These are phyloP conservation scores for Fragosphaeria purpurea DNA, from an alignment of 2,329 filamentous ascomycete genomes.

Conservation along the genomic window DNA sequence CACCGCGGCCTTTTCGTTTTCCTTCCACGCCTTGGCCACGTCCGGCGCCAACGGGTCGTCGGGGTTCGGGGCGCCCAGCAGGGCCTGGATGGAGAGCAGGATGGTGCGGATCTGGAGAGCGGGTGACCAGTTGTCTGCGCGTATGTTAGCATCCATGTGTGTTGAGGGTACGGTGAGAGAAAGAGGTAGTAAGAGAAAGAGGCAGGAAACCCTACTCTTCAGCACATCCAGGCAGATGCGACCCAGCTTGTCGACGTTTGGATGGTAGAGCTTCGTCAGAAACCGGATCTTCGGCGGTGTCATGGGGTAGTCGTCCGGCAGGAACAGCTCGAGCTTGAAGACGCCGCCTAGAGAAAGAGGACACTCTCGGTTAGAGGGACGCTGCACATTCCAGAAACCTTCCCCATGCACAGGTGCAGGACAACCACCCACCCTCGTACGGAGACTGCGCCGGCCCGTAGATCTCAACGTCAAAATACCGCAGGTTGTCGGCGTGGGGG, in stretches of 20 bases:
- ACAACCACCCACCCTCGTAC: conserved; percentile 62
- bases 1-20: conserved; percentile 86
- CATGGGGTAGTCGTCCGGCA: conserved; percentile 99
- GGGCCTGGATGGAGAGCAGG: conserved; percentile 93
- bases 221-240: conserved; percentile 95
- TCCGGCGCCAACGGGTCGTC: conserved; percentile 98
- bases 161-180: not conserved
- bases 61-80: conserved; percentile 91
- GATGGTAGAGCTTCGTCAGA: conserved; percentile 97
- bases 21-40: conserved; percentile 96
- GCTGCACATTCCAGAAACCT: too few relatives aligned
- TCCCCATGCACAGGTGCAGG: too few relatives aligned
- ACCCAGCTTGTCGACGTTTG: conserved; percentile 95
- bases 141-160: too few relatives aligned
- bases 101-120: conserved; percentile 97
- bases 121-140: conserved; percentile 90
- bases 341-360: conserved; percentile 51
- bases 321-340: conserved; percentile 94
- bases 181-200: not conserved
- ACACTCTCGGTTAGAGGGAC: not conserved
- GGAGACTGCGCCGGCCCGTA: conserved; percentile 86
- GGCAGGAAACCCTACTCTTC: conserved; percentile 56
- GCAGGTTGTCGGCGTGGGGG: conserved; percentile 92
- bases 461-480: conserved; percentile 97
- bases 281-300: conserved; percentile 97